Conservation (phyloP, 1,139 yeast genomes). For the Taphrina populina region DNA sequence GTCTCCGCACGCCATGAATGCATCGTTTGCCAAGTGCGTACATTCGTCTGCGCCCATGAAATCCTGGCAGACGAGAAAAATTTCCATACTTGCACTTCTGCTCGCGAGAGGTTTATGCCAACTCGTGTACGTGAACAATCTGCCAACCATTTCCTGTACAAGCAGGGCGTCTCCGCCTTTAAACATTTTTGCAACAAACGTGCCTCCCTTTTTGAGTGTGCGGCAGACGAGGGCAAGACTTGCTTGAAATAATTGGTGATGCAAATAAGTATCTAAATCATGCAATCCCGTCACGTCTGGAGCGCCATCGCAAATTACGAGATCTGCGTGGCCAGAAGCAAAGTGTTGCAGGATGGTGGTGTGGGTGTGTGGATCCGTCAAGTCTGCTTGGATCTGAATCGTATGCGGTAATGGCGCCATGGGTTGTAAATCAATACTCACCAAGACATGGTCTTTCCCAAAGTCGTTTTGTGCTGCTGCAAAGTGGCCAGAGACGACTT, state of each 20-base stretch:
- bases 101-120: constrained; percentile 89
- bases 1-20: constrained; percentile 9
- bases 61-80: constrained; percentile 87
- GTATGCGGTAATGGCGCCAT: constrained; percentile 94
- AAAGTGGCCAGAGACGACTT: constrained; percentile 71
- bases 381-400: constrained; percentile 88
- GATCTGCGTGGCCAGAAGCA: constrained; percentile 57
- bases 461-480: constrained; percentile 17
- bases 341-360: constrained; percentile 71
- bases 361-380: constrained; percentile 89
- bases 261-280: constrained; percentile 93
- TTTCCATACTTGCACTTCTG: constrained; percentile 88
- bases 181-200: constrained; percentile 92
- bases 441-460: constrained; percentile 60
- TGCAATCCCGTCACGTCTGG: constrained; percentile 98
- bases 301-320: constrained; percentile 66
- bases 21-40: too few relatives aligned
- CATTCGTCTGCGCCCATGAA: constrained; percentile 55
- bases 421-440: constrained; percentile 94
- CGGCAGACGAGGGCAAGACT: constrained; percentile 91
- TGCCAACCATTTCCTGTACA: constrained; percentile 53
- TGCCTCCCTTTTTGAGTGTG: constrained; percentile 80
- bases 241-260: constrained; percentile 85
- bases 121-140: background rate
- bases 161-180: constrained; percentile 93